Evolutionary conservation across 2,329 filamentous ascomycete genomes (phyloP).

Genomic region (Dothistroma pini): DNA sequence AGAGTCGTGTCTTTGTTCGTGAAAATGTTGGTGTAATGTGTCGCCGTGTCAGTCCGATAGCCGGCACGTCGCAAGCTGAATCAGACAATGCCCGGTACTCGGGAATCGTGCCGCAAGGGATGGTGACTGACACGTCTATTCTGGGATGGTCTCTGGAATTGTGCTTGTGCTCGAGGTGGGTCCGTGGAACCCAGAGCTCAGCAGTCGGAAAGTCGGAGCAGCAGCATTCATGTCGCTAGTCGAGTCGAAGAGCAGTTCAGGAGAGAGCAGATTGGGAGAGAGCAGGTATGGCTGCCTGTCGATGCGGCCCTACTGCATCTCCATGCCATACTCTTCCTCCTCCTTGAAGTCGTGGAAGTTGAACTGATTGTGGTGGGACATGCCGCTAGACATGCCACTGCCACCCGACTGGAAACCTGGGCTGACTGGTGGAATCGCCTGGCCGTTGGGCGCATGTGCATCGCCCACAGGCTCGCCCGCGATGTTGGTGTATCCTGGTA

Average conservation of each 20-base stretch:
- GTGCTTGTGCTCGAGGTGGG: constrained; percentile 11
- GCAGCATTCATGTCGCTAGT: not conserved
- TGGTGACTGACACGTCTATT: constrained; percentile 8
- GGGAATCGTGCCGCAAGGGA: constrained; percentile 17
- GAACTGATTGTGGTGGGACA: constrained; percentile 45
- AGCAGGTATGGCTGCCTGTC: constrained; percentile 12
- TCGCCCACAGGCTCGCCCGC: constrained; percentile 71
- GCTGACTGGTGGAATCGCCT: constrained; percentile 39
- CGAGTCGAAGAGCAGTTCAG: constrained; percentile 1
- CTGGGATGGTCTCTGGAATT: constrained; percentile 7
- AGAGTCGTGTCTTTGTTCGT: constrained; percentile 10
- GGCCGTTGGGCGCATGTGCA: constrained; percentile 45
- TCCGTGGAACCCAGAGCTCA: constrained; percentile 6
- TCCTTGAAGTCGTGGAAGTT: constrained; percentile 69
- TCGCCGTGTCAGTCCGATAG: constrained; percentile 14
- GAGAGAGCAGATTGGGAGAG: constrained; percentile 1
- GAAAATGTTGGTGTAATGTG: constrained; percentile 11
- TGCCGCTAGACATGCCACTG: constrained; percentile 54
- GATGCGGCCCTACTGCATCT: constrained; percentile 40
- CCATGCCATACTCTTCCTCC: constrained; percentile 91
- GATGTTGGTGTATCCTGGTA: constrained; percentile 90
- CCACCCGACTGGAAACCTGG: constrained; percentile 61
- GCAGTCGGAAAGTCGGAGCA: constrained; percentile 4
- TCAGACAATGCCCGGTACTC: constrained; percentile 15
- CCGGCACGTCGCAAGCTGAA: constrained; percentile 14